A percentile compares a stretch with the other conserved stretches of the same genome.
These are phyloP conservation scores for Ascocoryne sarcoides DNA, from an alignment of 2,329 filamentous ascomycete genomes.

Conservation along the genomic window DNA sequence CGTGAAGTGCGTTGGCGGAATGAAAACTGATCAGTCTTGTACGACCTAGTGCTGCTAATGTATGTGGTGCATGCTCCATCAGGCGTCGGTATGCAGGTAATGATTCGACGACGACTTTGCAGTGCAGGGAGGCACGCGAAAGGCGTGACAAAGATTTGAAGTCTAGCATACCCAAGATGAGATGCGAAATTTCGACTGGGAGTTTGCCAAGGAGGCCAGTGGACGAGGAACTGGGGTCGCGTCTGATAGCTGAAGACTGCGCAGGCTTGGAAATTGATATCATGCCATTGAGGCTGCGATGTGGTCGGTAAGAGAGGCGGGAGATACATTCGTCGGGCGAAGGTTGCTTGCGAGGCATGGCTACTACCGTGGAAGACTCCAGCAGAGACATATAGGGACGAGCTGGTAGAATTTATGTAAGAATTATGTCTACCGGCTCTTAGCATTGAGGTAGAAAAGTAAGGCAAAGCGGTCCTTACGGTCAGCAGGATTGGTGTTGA, in stretches of 20 bases:
- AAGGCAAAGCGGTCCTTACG: no score
- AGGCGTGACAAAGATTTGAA: neutral
- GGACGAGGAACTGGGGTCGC: neutral
- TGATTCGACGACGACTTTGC: neutral
- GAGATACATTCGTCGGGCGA: neutral
- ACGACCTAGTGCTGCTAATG: no score
- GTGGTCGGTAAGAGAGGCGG: neutral
- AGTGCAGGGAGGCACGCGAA: neutral
- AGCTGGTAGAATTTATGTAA: no score
- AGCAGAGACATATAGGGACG: no score
- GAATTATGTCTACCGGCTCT: no score
- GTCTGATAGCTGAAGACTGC: neutral
- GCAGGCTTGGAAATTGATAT: neutral
- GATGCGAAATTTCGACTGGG: neutral
- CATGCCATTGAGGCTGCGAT: neutral
- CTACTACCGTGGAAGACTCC: neutral
- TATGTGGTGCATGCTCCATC: no score
- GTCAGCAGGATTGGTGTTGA: no score
- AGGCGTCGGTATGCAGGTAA: neutral
- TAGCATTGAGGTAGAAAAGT: no score
- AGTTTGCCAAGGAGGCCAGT: neutral
- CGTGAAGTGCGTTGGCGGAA: no score
- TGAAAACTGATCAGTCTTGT: no score
- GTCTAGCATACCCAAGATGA: neutral
- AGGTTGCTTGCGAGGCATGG: neutral